Conservation (phyloP, 108 stramenopile species). For the Conticribra guillardii region DNA sequence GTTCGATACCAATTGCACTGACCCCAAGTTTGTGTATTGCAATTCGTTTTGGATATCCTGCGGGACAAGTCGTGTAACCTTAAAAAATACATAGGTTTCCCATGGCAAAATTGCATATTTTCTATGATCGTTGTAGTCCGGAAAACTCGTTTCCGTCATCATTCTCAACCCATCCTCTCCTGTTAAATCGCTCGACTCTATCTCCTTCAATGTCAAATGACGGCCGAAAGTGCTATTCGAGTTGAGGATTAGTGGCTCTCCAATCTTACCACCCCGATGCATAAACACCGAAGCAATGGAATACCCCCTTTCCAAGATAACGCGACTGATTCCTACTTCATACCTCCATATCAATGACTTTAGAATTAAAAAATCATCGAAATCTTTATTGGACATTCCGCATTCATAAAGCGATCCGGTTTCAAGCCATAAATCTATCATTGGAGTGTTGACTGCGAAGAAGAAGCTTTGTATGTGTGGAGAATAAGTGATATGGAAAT, state of each 20-base stretch:
- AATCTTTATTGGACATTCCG: conserved; percentile 44
- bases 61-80: conserved; percentile 45
- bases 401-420: conserved; percentile 50
- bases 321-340: conserved; percentile 49
- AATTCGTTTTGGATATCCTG: conserved; percentile 39
- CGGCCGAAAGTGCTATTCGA: conserved; percentile 41
- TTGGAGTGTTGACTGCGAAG: conserved; percentile 41
- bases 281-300: conserved; percentile 48
- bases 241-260: conserved; percentile 37
- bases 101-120: conserved; percentile 53
- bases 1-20: conserved; percentile 34
- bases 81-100: conserved; percentile 52
- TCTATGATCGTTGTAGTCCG: conserved; percentile 38
- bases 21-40: conserved; percentile 34
- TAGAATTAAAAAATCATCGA: conserved; percentile 29
- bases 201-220: conserved; percentile 29
- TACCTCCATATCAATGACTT: conserved; percentile 46
- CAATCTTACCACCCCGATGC: conserved; percentile 43
- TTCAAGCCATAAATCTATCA: conserved; percentile 39
- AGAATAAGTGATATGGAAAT: conserved; percentile 39
- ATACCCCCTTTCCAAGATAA: conserved; percentile 36
- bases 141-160: conserved; percentile 43
- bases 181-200: conserved; percentile 36
- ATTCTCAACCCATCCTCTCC: conserved; percentile 40
- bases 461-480: conserved; percentile 47